phyloP scores from a whole-genome alignment of 768 basidiomycete genomes.

The Amanita exitialis region DNA sequence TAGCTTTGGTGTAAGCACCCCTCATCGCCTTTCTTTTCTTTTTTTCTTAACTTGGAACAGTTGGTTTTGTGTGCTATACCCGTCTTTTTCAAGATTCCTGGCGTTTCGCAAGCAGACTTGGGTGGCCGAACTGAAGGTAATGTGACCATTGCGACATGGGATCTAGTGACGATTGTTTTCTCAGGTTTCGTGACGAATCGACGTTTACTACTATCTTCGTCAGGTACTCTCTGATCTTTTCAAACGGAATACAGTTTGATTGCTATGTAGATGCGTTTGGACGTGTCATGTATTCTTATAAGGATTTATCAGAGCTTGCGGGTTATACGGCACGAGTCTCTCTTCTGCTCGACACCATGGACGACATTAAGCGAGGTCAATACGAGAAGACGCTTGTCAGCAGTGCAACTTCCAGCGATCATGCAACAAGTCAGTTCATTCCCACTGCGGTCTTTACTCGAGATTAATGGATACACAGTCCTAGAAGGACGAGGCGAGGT shows the following conservation, averaged over 20 bases:
- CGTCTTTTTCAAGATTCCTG: conserved; percentile 83
- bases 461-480: conserved; percentile 32
- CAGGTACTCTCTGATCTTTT: conserved; percentile 32
- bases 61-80: conserved; percentile 87
- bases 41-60: conserved; percentile 22
- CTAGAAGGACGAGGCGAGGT: conserved; percentile 71
- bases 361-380: conserved; percentile 72
- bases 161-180: neutral
- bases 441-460: neutral
- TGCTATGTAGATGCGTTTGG: conserved; percentile 75
- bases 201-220: conserved; percentile 78
- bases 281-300: conserved; percentile 95
- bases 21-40: neutral
- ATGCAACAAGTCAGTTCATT: conserved; percentile 53
- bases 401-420: conserved; percentile 62
- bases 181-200: conserved; percentile 95
- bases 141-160: conserved; percentile 2
- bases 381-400: conserved; percentile 85
- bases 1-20: conserved; percentile 66
- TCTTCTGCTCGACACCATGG: conserved; percentile 82
- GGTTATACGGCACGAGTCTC: conserved; percentile 93
- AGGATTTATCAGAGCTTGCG: conserved; percentile 90
- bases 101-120: conserved; percentile 54
- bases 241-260: neutral
- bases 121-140: conserved; percentile 85